A percentile compares a stretch with the other conserved stretches of the same genome.
Conservation (phyloP, 331 rosid genomes). For the Telfairia occidentalis region DNA sequence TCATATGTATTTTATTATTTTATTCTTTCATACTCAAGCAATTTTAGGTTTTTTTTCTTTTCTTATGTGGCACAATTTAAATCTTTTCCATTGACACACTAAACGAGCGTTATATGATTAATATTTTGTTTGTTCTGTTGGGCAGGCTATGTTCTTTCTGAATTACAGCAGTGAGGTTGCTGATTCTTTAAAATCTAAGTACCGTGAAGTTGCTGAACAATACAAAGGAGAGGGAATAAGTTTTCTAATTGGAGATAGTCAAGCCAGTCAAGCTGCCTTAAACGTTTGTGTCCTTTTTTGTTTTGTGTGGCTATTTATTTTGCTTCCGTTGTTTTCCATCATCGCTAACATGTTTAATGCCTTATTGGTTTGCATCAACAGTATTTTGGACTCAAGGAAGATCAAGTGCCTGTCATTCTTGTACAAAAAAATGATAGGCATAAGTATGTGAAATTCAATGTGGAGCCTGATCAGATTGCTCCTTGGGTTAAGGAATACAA, state of each 20-base stretch:
- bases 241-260: constrained; percentile 70
- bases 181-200: constrained; percentile 52
- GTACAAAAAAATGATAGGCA: constrained; percentile 48
- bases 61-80: no score
- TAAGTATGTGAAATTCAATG: constrained; percentile 53
- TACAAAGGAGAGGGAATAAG: constrained; percentile 45
- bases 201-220: constrained; percentile 68
- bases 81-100: neutral
- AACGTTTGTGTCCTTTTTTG: constrained; percentile 40
- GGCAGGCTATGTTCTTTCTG: constrained; percentile 83
- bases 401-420: constrained; percentile 65
- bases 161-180: constrained; percentile 46
- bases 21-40: neutral
- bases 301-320: neutral
- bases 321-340: neutral
- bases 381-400: constrained; percentile 85
- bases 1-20: neutral
- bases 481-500: constrained; percentile 75
- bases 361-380: constrained; percentile 29
- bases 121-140: neutral
- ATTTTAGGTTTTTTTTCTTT: neutral
- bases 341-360: neutral
- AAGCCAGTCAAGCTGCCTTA: constrained; percentile 71
- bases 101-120: neutral
- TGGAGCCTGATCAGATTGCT: constrained; percentile 58